Conservation (phyloP, 2,329 filamentous ascomycete genomes). For the Talaromyces atroroseus region DNA sequence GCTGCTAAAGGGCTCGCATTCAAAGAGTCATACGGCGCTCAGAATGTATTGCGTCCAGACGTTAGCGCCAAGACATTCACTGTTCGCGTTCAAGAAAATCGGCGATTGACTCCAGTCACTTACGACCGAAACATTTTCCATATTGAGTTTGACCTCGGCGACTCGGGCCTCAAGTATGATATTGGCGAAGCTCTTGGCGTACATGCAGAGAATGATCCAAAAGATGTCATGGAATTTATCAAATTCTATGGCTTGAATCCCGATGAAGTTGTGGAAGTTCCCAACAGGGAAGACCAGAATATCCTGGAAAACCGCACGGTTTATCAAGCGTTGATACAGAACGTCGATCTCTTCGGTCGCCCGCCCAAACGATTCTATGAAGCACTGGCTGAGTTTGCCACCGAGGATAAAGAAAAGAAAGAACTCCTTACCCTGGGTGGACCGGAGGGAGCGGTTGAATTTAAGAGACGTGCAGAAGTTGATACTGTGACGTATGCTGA, state of each 20-base stretch:
- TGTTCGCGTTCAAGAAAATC: slow-evolving; percentile 90
- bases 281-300: slow-evolving; percentile 69
- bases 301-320: slow-evolving; percentile 83
- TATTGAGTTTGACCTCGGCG: slow-evolving; percentile 93
- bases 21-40: slow-evolving; percentile 85
- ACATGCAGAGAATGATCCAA: slow-evolving; percentile 85
- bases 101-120: slow-evolving; percentile 75
- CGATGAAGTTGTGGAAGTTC: slow-evolving; percentile 83
- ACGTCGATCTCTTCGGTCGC: slow-evolving; percentile 93
- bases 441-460: slow-evolving; percentile 75
- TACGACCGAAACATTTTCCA: slow-evolving; percentile 99
- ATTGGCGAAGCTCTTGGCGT: slow-evolving; percentile 97
- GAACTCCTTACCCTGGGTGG: slow-evolving; percentile 71
- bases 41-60: slow-evolving; percentile 72
- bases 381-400: slow-evolving; percentile 76
- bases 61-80: slow-evolving; percentile 78
- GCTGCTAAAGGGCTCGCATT: slow-evolving; percentile 84
- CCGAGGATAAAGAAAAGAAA: slow-evolving; percentile 74
- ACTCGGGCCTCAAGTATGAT: slow-evolving; percentile 88
- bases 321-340: slow-evolving; percentile 85
- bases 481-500: slow-evolving; percentile 91
- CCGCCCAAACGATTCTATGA: slow-evolving; percentile 99
- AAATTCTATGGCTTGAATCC: slow-evolving; percentile 78
- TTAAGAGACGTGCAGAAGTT: slow-evolving; percentile 86
- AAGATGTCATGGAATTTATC: slow-evolving; percentile 78